Conservation (phyloP, 495 filamentous ascomycete species). For the Aspergillus taichungensis region DNA sequence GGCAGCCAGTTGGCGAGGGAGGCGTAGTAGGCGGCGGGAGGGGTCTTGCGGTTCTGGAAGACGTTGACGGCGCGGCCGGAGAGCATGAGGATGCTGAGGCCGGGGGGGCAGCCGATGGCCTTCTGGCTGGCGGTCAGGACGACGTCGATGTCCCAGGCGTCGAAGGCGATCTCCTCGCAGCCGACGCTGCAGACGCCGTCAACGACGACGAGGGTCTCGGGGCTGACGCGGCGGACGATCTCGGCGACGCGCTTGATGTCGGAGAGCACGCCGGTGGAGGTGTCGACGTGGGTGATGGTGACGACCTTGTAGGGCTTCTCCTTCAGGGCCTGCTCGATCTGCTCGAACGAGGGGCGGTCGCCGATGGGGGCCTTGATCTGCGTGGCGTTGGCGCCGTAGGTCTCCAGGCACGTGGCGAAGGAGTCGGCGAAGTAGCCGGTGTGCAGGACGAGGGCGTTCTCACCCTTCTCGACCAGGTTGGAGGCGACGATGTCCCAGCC, state of each 20-base stretch:
- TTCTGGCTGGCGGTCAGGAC: slow-evolving; percentile 94
- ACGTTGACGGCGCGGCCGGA: slow-evolving; percentile 80
- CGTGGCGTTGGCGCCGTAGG: slow-evolving; percentile 82
- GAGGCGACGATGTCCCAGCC: slow-evolving; percentile 94
- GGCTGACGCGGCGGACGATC: slow-evolving; percentile 75
- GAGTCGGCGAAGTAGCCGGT: slow-evolving; percentile 97
- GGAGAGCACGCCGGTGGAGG: slow-evolving; percentile 87
- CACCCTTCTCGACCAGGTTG: slow-evolving; percentile 79
- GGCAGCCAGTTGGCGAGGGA: slow-evolving; percentile 96
- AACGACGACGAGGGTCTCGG: slow-evolving; percentile 81
- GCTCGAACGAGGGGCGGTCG: slow-evolving; percentile 73
- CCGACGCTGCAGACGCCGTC: slow-evolving; percentile 97
- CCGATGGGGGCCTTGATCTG: slow-evolving; percentile 86
- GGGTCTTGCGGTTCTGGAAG: slow-evolving; percentile 70
- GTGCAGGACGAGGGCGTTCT: slow-evolving; percentile 86
- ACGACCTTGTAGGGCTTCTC: slow-evolving; percentile 85
- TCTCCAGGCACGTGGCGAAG: slow-evolving; percentile 82
- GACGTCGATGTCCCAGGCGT: slow-evolving; percentile 87
- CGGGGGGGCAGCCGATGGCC: slow-evolving; percentile 90
- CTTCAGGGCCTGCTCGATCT: slow-evolving; percentile 78
- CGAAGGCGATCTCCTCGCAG: slow-evolving; percentile 90
- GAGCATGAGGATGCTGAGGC: slow-evolving; percentile 84
- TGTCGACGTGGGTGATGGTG: slow-evolving; percentile 95
- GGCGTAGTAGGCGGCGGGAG: slow-evolving; percentile 81
- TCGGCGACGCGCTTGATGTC: slow-evolving; percentile 79